Conservation (phyloP, 2,329 filamentous ascomycete species). For the Claviceps paspali region DNA sequence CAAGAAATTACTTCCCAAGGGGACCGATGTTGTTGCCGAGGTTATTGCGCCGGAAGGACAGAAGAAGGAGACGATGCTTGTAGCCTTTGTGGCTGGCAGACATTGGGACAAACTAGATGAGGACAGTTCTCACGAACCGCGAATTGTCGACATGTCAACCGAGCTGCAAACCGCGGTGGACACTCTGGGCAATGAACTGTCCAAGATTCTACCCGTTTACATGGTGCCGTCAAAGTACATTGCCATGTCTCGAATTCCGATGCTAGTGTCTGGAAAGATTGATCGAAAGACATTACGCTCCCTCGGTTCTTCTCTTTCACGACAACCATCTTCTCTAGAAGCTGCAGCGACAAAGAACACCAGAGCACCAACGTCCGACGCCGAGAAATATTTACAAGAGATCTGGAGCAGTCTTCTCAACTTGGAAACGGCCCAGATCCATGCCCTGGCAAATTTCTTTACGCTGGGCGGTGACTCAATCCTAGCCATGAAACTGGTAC, state of each 20-base stretch:
- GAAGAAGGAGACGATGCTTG: background rate
- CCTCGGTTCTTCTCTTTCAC: background rate
- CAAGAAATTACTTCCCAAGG: background rate
- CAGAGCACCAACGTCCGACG: background rate
- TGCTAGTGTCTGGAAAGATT: constrained; percentile 1
- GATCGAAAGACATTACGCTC: background rate
- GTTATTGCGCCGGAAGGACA: background rate
- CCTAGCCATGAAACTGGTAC: constrained; percentile 2
- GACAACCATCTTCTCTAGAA: background rate
- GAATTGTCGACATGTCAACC: background rate
- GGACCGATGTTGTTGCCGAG: constrained; percentile 1
- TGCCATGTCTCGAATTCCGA: constrained; percentile 1
- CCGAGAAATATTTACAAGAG: background rate
- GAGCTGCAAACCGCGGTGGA: background rate
- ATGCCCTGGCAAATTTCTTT: constrained; percentile 1
- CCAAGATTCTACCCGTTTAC: background rate
- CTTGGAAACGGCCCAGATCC: background rate
- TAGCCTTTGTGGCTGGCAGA: constrained; percentile 1
- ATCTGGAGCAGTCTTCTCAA: constrained; percentile 1
- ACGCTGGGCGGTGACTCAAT: constrained; percentile 2
- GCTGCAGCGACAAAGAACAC: background rate
- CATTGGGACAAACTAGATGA: background rate
- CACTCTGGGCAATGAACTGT: background rate
- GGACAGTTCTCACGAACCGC: background rate
- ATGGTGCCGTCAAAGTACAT: constrained; percentile 2